Evolutionary conservation across 2,329 filamentous ascomycete species (phyloP), one percentile per base, ranked within the genome.

Genomic region (Alternaria triticimaculans): DNA sequence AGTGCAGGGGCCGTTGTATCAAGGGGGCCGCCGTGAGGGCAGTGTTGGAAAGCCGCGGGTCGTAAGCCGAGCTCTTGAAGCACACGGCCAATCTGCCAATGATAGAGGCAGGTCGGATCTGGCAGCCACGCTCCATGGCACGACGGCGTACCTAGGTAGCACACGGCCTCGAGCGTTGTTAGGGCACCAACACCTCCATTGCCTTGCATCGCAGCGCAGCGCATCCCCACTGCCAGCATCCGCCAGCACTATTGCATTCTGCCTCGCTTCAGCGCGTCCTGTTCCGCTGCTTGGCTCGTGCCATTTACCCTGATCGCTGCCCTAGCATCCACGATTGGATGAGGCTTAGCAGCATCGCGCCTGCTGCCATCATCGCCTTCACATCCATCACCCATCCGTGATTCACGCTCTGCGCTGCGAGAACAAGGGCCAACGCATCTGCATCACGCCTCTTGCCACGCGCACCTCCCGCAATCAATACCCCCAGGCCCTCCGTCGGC

Each of bases 291-390:
- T 45, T 53, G 55, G 60, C 60, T 51, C 50, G 60, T 59, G 60
- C 60, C 55, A 54, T 37, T 41, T 58, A 58, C 60, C 60, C 60
- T 58, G 60, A 62, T 62, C 60, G 60, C 60, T 62, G 55, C 44
- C 48, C 53, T 59, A 50, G 48, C 41, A 41, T 49, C 48, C 43
- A 37, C 37, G 60, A 48, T 62, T 59, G 60, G 53, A 62, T 59
- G 60, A 59, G 60, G 60, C 60, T 59, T 62, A 62, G 60, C 55
- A 62, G 60, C 60, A 50, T 59, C n/a, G 57, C 43, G 50, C 58
- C 58, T 46, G 55, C 55, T 49, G 55, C 55, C 55, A 43, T 45
- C 37, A 41, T 49, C 21, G 18, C 25, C 54, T 28, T 25, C 28
- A 15, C 25, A 46, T 21, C 18, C 50, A 30, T 41, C 57, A 41